A percentile compares a stretch with the other conserved stretches of the same genome.
phyloP scores from a whole-genome alignment of 768 basidiomycete species.

The Strobilomyces dryophilus region DNA sequence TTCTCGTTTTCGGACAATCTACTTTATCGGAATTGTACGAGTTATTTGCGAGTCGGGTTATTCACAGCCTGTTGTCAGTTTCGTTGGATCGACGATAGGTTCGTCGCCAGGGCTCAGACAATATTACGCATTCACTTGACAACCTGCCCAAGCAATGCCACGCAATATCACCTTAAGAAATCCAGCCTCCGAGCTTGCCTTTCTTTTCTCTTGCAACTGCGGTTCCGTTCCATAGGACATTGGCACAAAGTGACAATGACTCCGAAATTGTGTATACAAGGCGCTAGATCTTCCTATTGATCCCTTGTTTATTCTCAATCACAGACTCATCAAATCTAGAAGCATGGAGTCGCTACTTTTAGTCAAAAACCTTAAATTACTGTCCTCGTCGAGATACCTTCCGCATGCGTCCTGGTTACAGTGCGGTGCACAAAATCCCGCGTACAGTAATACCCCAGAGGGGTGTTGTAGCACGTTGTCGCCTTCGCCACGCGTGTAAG shows the following conservation, averaged over 20 bases:
- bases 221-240: not conserved
- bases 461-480: constrained; percentile 5
- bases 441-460: constrained; percentile 15
- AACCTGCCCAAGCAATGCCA: not conserved
- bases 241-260: not conserved
- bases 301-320: constrained; percentile 8
- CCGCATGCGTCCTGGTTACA: constrained; percentile 20
- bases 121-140: not conserved
- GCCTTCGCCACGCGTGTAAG: constrained; percentile 6
- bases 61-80: not conserved
- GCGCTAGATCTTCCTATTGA: constrained; percentile 23
- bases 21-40: not conserved
- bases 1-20: not conserved
- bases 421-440: constrained; percentile 9
- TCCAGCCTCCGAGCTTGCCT: not conserved
- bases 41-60: not conserved
- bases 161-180: not conserved
- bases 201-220: not conserved
- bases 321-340: constrained; percentile 21
- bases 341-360: constrained; percentile 22
- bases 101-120: not conserved
- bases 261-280: constrained; percentile 8
- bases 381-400: constrained; percentile 16
- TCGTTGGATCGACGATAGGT: not conserved
- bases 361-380: constrained; percentile 28